A percentile compares a stretch with the other conserved stretches of the same genome.
phyloP scores from a whole-genome alignment of 2,329 filamentous ascomycete genomes.

The Ceratocystis huliohia region DNA sequence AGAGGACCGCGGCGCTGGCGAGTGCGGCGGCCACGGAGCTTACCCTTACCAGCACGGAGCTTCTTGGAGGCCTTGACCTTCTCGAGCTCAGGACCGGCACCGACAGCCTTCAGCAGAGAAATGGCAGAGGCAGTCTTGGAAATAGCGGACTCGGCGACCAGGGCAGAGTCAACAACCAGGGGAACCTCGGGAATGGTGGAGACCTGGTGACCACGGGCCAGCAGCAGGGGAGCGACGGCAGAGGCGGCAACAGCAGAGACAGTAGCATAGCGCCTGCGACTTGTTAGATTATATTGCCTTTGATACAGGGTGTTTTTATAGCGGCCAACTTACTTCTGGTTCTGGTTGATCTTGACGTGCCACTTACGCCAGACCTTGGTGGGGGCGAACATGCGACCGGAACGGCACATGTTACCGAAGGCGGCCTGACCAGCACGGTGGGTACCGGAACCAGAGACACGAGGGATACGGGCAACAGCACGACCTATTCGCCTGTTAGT shows the following conservation, averaged over 20 bases:
- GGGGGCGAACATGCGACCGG: conserved; percentile 99
- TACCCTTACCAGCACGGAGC: conserved; percentile 96
- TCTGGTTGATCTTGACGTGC: conserved; percentile 99
- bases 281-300: conserved; percentile 23
- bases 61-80: conserved; percentile 97
- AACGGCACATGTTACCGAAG: conserved; percentile 99
- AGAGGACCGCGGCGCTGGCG: conserved; percentile 95
- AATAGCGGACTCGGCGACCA: conserved; percentile 67
- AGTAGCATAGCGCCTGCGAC: conserved; percentile 78
- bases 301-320: not conserved
- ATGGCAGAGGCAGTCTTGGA: conserved; percentile 82
- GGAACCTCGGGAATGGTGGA: conserved; percentile 87
- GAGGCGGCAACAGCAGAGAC: conserved; percentile 95
- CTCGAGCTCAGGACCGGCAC: conserved; percentile 78
- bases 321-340: conserved; percentile 63
- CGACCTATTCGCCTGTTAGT: conserved; percentile 50
- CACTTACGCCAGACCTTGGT: conserved; percentile 99
- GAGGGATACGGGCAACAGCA: conserved; percentile 99
- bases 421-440: conserved; percentile 99
- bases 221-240: conserved; percentile 82
- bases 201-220: conserved; percentile 95
- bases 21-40: conserved; percentile 92
- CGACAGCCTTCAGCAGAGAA: conserved; percentile 76
- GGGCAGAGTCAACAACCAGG: conserved; percentile 83
- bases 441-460: conserved; percentile 99